Evolutionary conservation across 768 basidiomycete genomes (phyloP).

Genomic region (Boletus reticuloceps): DNA sequence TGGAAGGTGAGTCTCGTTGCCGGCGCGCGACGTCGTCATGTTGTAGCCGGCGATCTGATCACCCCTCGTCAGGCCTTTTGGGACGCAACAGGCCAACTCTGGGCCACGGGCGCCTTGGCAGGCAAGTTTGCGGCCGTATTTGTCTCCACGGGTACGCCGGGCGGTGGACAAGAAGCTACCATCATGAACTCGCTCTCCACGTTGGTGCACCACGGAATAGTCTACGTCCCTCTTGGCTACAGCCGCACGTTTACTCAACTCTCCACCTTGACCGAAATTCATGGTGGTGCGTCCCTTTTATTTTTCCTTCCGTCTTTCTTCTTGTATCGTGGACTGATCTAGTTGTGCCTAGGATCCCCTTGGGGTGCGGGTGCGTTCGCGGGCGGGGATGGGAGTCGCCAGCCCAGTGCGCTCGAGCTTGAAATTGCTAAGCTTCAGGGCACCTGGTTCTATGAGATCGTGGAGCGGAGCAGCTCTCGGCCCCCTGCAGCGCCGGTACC

Average conservation of each 20-base stretch:
- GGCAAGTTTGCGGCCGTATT: slow-evolving; percentile 80
- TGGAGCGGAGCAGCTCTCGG: slow-evolving; percentile 13
- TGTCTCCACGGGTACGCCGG: slow-evolving; percentile 67
- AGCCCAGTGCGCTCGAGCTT: slow-evolving; percentile 49
- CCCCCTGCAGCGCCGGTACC: no score
- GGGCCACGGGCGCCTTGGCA: slow-evolving; percentile 55
- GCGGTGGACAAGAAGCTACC: slow-evolving; percentile 77
- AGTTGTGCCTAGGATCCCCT: slow-evolving; percentile 50
- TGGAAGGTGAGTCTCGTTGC: slow-evolving; percentile 56
- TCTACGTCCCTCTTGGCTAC: slow-evolving; percentile 74
- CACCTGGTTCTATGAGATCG: slow-evolving; percentile 47
- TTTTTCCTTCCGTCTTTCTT: no score
- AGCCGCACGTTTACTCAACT: slow-evolving; percentile 39
- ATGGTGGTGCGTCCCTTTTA: slow-evolving; percentile 47
- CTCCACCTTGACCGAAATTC: slow-evolving; percentile 46
- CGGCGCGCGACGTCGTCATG: no score
- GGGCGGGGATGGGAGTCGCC: slow-evolving; percentile 42
- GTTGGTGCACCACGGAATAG: slow-evolving; percentile 71
- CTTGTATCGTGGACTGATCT: background rate
- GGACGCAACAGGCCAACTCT: slow-evolving; percentile 70
- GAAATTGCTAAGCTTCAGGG: slow-evolving; percentile 54
- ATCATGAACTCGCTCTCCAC: slow-evolving; percentile 51
- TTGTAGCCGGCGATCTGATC: no score
- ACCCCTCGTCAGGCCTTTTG: slow-evolving; percentile 56
- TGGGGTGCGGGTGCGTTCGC: slow-evolving; percentile 75